A percentile compares a stretch with the other conserved stretches of the same genome.
These are phyloP conservation scores for Starmerella roubikii DNA, from an alignment of 805 yeast species.

Conservation along the genomic window DNA sequence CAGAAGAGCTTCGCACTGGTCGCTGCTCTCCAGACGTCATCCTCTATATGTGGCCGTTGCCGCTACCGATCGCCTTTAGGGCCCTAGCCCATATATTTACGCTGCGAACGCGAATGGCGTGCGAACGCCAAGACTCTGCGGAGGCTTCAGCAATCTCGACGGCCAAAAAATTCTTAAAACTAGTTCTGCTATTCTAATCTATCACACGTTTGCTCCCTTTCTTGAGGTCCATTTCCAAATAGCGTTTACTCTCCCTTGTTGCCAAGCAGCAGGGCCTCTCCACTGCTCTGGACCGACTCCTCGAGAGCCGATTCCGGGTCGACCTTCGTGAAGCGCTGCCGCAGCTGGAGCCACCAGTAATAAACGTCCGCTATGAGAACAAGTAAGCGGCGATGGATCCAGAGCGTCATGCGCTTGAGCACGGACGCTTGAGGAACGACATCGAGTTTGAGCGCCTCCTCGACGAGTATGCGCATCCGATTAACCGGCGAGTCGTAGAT, in stretches of 20 bases:
- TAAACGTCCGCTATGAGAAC: conserved; percentile 9
- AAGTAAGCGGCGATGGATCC: conserved; percentile 12
- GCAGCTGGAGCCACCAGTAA: conserved; percentile 8
- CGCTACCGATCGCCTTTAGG: no score
- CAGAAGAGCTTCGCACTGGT: background rate
- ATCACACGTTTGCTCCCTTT: no score
- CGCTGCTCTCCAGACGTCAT: conserved; percentile 1
- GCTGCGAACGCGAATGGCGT: no score
- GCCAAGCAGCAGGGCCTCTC: conserved; percentile 6
- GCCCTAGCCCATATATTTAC: no score
- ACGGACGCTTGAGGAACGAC: background rate
- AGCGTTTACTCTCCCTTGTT: background rate
- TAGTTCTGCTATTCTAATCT: no score
- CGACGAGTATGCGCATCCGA: conserved; percentile 48
- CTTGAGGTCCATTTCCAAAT: no score
- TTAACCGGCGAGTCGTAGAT: conserved; percentile 61
- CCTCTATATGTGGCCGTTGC: no score
- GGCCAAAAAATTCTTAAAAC: no score
- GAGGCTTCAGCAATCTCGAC: no score
- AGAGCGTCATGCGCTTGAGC: conserved; percentile 3
- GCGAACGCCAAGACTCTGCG: no score
- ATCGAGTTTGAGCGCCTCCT: conserved; percentile 33
- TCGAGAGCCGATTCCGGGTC: conserved; percentile 17
- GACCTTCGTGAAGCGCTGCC: conserved; percentile 12
- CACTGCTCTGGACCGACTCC: conserved; percentile 8